Evolutionary conservation across 495 filamentous ascomycete genomes (phyloP).

Genomic region (Barbatosphaeria neglecta): DNA sequence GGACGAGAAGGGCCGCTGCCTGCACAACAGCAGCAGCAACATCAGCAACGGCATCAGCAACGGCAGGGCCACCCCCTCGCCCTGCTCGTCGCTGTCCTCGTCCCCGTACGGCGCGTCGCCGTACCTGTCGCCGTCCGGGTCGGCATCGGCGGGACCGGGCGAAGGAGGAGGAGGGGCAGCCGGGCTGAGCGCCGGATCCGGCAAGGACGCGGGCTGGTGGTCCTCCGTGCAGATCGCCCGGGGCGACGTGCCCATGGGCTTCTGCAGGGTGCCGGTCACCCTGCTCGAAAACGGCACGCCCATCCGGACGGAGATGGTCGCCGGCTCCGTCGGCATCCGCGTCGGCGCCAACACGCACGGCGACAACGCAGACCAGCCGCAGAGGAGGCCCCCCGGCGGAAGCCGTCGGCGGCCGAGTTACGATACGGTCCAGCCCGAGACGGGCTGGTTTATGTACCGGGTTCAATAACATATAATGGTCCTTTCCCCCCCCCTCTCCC

Average conservation of each 20-base stretch:
- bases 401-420: slow-evolving; percentile 7
- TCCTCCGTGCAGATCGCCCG: slow-evolving; percentile 10
- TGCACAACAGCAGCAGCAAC: slow-evolving; percentile 7
- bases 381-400: slow-evolving; percentile 2
- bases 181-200: no score
- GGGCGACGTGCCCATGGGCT: slow-evolving; percentile 25
- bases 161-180: no score
- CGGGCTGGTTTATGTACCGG: slow-evolving; percentile 29
- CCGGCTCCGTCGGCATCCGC: slow-evolving; percentile 22
- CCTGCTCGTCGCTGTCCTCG: no score
- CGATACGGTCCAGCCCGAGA: slow-evolving; percentile 26
- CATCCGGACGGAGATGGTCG: slow-evolving; percentile 25
- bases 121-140: no score
- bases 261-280: slow-evolving; percentile 23
- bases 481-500: background rate
- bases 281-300: slow-evolving; percentile 14
- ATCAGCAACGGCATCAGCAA: background rate
- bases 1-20: slow-evolving; percentile 25
- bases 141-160: no score
- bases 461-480: slow-evolving; percentile 8
- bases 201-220: slow-evolving; percentile 2
- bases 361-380: background rate
- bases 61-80: slow-evolving; percentile 2
- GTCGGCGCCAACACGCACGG: slow-evolving; percentile 8
- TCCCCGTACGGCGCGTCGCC: no score